Base-by-base conservation (phyloP, 257 asterid genomes). In the Przewalskia tangutica region DNA sequence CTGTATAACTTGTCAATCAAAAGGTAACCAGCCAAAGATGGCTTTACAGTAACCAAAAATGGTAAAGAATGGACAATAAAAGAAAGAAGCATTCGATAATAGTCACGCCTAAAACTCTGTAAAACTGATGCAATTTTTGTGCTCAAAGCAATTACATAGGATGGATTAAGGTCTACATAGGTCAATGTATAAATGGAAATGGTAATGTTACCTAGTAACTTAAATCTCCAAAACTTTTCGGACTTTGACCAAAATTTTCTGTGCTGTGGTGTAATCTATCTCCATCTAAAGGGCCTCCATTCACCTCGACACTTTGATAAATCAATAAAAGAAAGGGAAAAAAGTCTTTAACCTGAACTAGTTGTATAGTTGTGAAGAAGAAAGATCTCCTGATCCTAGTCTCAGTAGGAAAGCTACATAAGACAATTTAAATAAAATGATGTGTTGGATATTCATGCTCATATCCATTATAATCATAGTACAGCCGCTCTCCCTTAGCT, bases 401-500 rank as follows among this genome's bases (percentile, higher is more conserved):
- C 50, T 65, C 58, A 66, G 67, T 51, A 48, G 46, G 58, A 81
- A 59, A 77, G 84, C 80, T 48, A 82, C 82, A 40, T 54, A 75
- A 10, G 80, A 71, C 55, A 38, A 56, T 76, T 83, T 85, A 92
- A 82, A 94, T 84, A 86, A 94, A 94, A 89, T 89, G 82, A 77
- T 93, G 94, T 62, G 98, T 94, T 17, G 98, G 98, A 76, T 94
- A 94, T 83, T 91, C 98, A 71, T 91, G 89, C 88, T 94, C 98
- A 83, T 91, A 90, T 40, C 98, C 98, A 54, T 94, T 94, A 44
- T 94, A 94, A 75, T 94, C 98, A 67, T 94, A 94, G 79, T 94
- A 93, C 7, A 94, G 91, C 85, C 98, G 92, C 89, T 94, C 98
- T 46, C 98, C 98, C 81, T 89, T 88, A 2, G 90, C 87, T 48